Conservation (phyloP, 2,329 filamentous ascomycete species). For the Cercospora sp. region DNA sequence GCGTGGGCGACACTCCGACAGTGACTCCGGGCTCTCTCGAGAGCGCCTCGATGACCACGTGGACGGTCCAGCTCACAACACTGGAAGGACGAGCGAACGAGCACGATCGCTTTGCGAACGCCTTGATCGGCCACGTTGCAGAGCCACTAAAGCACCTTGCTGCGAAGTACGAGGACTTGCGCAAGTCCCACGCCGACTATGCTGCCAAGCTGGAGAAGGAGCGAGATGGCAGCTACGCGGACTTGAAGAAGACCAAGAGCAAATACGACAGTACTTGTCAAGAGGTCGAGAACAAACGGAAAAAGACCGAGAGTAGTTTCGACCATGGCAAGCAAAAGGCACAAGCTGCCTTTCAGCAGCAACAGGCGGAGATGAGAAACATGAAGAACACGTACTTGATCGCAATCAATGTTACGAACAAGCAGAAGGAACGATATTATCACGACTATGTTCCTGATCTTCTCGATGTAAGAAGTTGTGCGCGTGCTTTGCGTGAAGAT, state of each 20-base stretch:
- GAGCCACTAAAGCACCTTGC: slow-evolving; percentile 79
- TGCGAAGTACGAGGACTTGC: slow-evolving; percentile 80
- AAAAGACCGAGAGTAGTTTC: slow-evolving; percentile 92
- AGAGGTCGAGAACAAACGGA: slow-evolving; percentile 89
- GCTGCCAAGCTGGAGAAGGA: slow-evolving; percentile 87
- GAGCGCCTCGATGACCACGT: slow-evolving; percentile 93
- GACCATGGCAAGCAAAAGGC: slow-evolving; percentile 84
- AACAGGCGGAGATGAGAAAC: slow-evolving; percentile 94
- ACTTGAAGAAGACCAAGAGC: slow-evolving; percentile 84
- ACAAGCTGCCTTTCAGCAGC: slow-evolving; percentile 86
- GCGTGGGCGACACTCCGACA: slow-evolving; percentile 87
- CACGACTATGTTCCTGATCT: slow-evolving; percentile 94
- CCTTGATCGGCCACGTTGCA: slow-evolving; percentile 76
- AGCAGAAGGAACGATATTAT: slow-evolving; percentile 96
- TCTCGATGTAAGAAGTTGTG: slow-evolving; percentile 65
- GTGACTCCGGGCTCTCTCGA: slow-evolving; percentile 96
- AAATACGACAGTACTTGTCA: slow-evolving; percentile 93
- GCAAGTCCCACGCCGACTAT: slow-evolving; percentile 88
- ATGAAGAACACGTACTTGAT: slow-evolving; percentile 98
- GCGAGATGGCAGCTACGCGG: slow-evolving; percentile 76
- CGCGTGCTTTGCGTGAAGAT: neutral
- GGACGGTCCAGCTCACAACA: slow-evolving; percentile 89
- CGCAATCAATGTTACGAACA: slow-evolving; percentile 93
- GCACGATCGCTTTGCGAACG: slow-evolving; percentile 79
- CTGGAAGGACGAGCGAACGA: slow-evolving; percentile 85